phyloP scores from a whole-genome alignment of 495 filamentous ascomycete species.

The Penicillium silybi region DNA sequence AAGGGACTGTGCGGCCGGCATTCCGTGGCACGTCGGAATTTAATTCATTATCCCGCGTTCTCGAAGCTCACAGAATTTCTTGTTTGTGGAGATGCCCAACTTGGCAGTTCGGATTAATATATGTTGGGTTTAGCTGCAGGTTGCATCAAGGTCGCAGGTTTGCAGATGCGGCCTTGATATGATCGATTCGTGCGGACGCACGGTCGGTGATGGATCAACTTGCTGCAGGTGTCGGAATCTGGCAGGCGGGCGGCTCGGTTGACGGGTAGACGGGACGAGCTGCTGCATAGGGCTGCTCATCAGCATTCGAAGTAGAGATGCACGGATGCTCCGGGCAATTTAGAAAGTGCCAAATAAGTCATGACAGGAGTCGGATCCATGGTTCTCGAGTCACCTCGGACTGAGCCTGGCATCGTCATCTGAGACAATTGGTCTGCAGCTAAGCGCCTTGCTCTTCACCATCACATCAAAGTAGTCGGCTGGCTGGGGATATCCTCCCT shows the following conservation, averaged over 20 bases:
- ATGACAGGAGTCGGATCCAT: not conserved
- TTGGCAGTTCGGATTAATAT: not conserved
- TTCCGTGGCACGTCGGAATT: constrained; percentile 8
- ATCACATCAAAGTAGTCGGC: too few species aligned
- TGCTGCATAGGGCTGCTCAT: not conserved
- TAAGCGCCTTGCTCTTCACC: not conserved
- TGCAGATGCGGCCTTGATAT: constrained; percentile 3
- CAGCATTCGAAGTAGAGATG: not conserved
- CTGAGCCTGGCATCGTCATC: not conserved
- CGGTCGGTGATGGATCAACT: constrained; percentile 18
- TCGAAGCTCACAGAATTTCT: not conserved
- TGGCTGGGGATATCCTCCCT: too few species aligned
- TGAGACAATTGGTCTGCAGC: not conserved
- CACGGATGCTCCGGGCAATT: not conserved
- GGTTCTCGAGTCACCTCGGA: not conserved
- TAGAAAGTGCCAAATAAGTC: not conserved
- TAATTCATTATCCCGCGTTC: constrained; percentile 4
- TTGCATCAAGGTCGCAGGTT: not conserved
- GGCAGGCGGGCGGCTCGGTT: constrained; percentile 1
- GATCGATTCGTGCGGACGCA: constrained; percentile 8
- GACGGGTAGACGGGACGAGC: not conserved
- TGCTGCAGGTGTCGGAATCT: constrained; percentile 11
- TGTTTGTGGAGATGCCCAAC: not conserved
- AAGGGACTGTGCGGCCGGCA: constrained; percentile 2
- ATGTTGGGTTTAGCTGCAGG: not conserved